These are phyloP conservation scores for Vicia faba DNA, from an alignment of 306 rosid species.

Conservation along the genomic window DNA sequence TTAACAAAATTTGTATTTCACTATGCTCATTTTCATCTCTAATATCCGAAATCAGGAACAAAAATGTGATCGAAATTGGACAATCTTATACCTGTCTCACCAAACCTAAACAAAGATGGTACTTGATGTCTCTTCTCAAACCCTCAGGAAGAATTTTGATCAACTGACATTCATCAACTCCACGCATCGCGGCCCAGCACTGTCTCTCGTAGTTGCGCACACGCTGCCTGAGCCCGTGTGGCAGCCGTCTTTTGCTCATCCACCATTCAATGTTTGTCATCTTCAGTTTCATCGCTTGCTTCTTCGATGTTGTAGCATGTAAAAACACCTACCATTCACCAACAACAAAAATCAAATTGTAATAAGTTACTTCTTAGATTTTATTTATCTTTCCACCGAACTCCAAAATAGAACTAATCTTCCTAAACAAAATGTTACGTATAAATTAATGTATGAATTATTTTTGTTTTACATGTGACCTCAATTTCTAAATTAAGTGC, in stretches of 20 bases:
- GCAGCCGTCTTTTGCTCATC: conserved; percentile 87
- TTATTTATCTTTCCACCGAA: background rate
- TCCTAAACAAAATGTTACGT: background rate
- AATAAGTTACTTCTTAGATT: too few relatives aligned
- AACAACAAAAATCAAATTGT: background rate
- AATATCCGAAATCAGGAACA: background rate
- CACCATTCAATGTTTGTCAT: conserved; percentile 98
- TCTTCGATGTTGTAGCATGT: conserved; percentile 90
- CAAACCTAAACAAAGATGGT: conserved; percentile 87
- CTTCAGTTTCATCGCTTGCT: conserved; percentile 84
- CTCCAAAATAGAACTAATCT: background rate
- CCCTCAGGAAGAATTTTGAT: conserved; percentile 84
- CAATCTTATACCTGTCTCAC: conserved; percentile 63
- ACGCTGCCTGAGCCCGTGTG: conserved; percentile 69
- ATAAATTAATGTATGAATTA: background rate
- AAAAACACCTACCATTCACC: conserved; percentile 66
- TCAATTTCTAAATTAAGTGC: background rate
- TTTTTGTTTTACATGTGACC: conserved; percentile 1
- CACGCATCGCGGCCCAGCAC: conserved; percentile 90
- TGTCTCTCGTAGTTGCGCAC: conserved; percentile 89
- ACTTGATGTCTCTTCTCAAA: conserved; percentile 86
- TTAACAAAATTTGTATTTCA: conserved; percentile 26
- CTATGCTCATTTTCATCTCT: background rate
- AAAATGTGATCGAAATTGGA: background rate
- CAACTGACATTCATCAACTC: conserved; percentile 85